Evolutionary conservation across 2,329 filamentous ascomycete species (phyloP).

Genomic region (Zasmidium cellare): DNA sequence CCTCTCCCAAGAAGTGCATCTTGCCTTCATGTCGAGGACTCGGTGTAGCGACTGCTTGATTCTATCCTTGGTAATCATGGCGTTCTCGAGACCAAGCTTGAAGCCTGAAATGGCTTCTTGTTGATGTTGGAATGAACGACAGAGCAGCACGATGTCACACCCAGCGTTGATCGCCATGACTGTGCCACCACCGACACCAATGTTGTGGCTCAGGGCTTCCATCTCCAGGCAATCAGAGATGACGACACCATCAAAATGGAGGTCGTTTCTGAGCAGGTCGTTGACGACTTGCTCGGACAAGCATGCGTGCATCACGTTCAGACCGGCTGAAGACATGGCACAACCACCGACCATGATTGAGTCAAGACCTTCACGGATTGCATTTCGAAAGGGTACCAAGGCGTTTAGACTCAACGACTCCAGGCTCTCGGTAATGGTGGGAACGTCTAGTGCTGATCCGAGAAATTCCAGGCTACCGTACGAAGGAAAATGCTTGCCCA

Average conservation of each 20-base stretch:
- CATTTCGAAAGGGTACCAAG: slow-evolving; percentile 86
- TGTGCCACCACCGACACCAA: slow-evolving; percentile 93
- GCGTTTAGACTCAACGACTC: slow-evolving; percentile 92
- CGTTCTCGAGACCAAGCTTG: slow-evolving; percentile 85
- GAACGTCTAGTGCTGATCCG: slow-evolving; percentile 86
- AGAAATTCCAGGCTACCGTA: slow-evolving; percentile 95
- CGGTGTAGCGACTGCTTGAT: slow-evolving; percentile 78
- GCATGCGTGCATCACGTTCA: slow-evolving; percentile 95
- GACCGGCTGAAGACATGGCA: slow-evolving; percentile 84
- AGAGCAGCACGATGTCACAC: slow-evolving; percentile 87
- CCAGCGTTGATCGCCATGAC: slow-evolving; percentile 97
- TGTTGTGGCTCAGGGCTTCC: slow-evolving; percentile 92
- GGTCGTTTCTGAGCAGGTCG: slow-evolving; percentile 80
- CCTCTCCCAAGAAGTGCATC: slow-evolving; percentile 86
- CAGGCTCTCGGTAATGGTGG: slow-evolving; percentile 90
- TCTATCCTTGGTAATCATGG: slow-evolving; percentile 77
- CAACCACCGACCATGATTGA: slow-evolving; percentile 96
- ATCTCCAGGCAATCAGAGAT: slow-evolving; percentile 96
- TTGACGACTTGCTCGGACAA: slow-evolving; percentile 91
- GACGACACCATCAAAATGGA: slow-evolving; percentile 87
- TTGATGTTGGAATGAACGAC: slow-evolving; percentile 83
- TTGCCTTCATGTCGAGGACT: slow-evolving; percentile 77
- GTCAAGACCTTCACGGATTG: slow-evolving; percentile 82
- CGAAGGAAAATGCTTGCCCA: slow-evolving; percentile 94
- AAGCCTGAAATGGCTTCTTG: slow-evolving; percentile 88